These are phyloP conservation scores for Parastagonospora avenae DNA, from an alignment of 2,329 filamentous ascomycete species.

Conservation along the genomic window DNA sequence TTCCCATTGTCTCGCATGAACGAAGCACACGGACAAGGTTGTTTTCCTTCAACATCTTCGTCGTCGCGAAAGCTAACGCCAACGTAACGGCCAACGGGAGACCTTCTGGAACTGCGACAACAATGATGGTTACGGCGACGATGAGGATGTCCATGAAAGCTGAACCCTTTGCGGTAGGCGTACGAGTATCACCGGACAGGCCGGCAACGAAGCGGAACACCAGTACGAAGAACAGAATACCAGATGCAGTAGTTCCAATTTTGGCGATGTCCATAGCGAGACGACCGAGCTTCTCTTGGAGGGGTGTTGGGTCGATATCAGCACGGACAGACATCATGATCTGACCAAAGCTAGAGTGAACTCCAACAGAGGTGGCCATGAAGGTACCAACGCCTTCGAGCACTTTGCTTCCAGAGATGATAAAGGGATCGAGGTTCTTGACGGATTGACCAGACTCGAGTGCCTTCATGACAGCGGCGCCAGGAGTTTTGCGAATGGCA, in stretches of 20 bases:
- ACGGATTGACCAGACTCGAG: constrained; percentile 57
- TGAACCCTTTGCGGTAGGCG: constrained; percentile 37
- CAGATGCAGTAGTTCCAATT: constrained; percentile 51
- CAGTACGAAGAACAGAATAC: constrained; percentile 47
- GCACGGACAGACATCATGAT: constrained; percentile 62
- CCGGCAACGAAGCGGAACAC: constrained; percentile 46
- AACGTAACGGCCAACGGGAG: constrained; percentile 44
- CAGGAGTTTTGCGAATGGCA: constrained; percentile 68
- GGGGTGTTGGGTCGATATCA: constrained; percentile 58
- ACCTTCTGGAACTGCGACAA: constrained; percentile 50
- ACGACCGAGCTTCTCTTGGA: constrained; percentile 60
- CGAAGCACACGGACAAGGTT: constrained; percentile 41
- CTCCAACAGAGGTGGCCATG: constrained; percentile 60
- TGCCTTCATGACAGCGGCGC: constrained; percentile 62
- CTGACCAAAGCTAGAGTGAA: constrained; percentile 61
- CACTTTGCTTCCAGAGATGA: constrained; percentile 63
- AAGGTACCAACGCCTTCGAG: constrained; percentile 59
- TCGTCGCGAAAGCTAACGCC: constrained; percentile 45
- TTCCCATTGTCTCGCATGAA: constrained; percentile 45
- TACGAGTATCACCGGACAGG: constrained; percentile 31
- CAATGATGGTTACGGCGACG: constrained; percentile 49
- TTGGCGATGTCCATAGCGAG: constrained; percentile 60
- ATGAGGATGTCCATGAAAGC: constrained; percentile 51
- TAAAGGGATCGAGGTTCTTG: constrained; percentile 67
- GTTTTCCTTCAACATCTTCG: constrained; percentile 43